phyloP scores from a whole-genome alignment of 2,329 filamentous ascomycete species.

The Coniochaeta sp. region DNA sequence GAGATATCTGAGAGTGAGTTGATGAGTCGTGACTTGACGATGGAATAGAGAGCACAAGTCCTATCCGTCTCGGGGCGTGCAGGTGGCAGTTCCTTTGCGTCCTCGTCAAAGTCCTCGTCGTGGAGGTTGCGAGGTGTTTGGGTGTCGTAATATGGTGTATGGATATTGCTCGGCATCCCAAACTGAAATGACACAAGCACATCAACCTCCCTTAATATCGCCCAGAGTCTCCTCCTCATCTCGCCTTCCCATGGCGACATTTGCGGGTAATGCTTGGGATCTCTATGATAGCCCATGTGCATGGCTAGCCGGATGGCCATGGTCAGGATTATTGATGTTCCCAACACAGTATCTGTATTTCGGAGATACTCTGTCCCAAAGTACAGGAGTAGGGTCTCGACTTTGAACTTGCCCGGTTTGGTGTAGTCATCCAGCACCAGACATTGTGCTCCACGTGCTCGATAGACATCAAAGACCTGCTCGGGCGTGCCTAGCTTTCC shows the following conservation, averaged over 20 bases:
- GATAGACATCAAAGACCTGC: conserved; percentile 11
- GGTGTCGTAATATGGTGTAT: conserved; percentile 38
- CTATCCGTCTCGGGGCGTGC: conserved; percentile 33
- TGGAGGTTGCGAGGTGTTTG: conserved; percentile 35
- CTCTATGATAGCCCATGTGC: conserved; percentile 38
- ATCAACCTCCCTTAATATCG: conserved; percentile 36
- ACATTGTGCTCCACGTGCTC: conserved; percentile 17
- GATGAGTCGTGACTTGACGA: conserved; percentile 12
- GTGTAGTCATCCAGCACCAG: conserved; percentile 23
- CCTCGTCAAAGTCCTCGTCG: conserved; percentile 45
- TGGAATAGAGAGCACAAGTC: conserved; percentile 16
- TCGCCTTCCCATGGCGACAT: conserved; percentile 42
- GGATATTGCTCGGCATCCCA: conserved; percentile 42
- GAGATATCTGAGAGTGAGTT: conserved; percentile 9
- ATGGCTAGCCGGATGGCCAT: conserved; percentile 18
- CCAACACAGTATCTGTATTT: conserved; percentile 14
- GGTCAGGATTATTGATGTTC: conserved; percentile 19
- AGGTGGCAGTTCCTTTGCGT: conserved; percentile 30
- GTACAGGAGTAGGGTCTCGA: conserved; percentile 19
- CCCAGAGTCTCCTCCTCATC: conserved; percentile 42
- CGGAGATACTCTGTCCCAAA: conserved; percentile 19
- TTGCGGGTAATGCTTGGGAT: conserved; percentile 30
- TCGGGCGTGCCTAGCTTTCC: background rate
- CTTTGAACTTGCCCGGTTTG: conserved; percentile 16
- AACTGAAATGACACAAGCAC: conserved; percentile 42